Conservation (phyloP, 192 early-diverging fungal genomes). For the Endogone sp. region DNA sequence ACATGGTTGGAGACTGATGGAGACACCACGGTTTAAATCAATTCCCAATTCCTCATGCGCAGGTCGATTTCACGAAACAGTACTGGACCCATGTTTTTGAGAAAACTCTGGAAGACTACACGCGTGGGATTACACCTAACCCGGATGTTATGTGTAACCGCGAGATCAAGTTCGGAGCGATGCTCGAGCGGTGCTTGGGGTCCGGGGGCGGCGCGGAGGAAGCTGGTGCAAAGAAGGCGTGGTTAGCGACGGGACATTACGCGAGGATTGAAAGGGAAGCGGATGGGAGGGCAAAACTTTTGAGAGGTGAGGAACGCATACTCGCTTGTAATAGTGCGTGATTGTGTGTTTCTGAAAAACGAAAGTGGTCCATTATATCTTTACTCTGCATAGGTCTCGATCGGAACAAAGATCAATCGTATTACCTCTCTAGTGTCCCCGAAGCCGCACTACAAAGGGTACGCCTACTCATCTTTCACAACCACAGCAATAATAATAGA, state of each 20-base stretch:
- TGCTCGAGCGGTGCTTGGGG: conserved; percentile 53
- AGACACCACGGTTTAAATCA: no score
- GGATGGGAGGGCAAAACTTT: conserved; percentile 18
- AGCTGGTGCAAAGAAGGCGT: background rate
- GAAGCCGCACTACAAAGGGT: conserved; percentile 34
- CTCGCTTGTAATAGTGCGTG: background rate
- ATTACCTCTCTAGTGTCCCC: conserved; percentile 76
- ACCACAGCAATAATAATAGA: background rate
- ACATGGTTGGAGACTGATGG: no score
- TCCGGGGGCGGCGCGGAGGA: conserved; percentile 21
- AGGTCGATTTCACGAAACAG: conserved; percentile 77
- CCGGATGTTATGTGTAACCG: conserved; percentile 91
- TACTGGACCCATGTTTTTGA: conserved; percentile 93
- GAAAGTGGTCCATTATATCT: no score
- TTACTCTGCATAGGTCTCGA: conserved; percentile 40
- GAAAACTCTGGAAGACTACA: conserved; percentile 69
- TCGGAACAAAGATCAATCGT: conserved; percentile 86
- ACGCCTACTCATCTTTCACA: background rate
- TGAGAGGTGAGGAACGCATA: conserved; percentile 28
- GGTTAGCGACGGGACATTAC: conserved; percentile 41
- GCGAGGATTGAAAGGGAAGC: conserved; percentile 32
- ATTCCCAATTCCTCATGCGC: no score
- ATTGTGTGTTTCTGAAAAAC: no score
- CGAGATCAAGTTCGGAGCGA: conserved; percentile 91
- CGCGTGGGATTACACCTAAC: conserved; percentile 77